Base-by-base conservation (phyloP, 345 rosid species). In the Lepidium sativum region DNA sequence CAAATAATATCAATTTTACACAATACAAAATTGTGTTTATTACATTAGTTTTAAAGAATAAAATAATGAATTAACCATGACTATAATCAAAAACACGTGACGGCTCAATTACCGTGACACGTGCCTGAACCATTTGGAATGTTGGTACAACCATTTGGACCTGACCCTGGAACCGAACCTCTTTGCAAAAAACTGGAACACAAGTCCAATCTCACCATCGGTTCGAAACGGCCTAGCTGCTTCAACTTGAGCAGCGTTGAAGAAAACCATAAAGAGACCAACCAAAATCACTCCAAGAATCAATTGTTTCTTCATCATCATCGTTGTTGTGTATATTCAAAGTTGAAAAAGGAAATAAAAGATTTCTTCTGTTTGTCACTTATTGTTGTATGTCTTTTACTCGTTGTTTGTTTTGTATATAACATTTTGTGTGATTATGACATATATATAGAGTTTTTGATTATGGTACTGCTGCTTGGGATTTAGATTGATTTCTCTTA, bases 161-260 rank as follows among this genome's bases (percentile, higher is more conserved):
- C 75, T 31, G 75, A 64, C 7, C 6, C 23, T 13, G 66, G 6
- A 53, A 14, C 65, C 1, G 44, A 0, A 33, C 70, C 75, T 2
- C 37, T 57, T 57, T 64, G 75, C 18, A 71, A 39, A 39, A 39
- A 56, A 49, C 70, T 71, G 75, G 14, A 71, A 57, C 54, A 71
- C 70, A n/a, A 64, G 41, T 11, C 16, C 13, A 31, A 71, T 71
- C 54, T 71, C 57, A 32, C 54, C 60, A 15, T 43, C 21, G 33
- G 54, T 21, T 61, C 34, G 74, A 4, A 61, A 45, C 33, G 63
- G 70, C 54, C 70, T 71, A 71, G 60, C 65, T 1, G 70, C 75
- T 64, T 71, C 65, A 12, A 64, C 75, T 56, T 64, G 65, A 48
- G 65, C 50, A 8, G 54, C 14, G 16, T 35, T 13, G 35, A 71